These are phyloP conservation scores for Aspergillus funiculosus DNA, from an alignment of 495 filamentous ascomycete species.

Conservation along the genomic window DNA sequence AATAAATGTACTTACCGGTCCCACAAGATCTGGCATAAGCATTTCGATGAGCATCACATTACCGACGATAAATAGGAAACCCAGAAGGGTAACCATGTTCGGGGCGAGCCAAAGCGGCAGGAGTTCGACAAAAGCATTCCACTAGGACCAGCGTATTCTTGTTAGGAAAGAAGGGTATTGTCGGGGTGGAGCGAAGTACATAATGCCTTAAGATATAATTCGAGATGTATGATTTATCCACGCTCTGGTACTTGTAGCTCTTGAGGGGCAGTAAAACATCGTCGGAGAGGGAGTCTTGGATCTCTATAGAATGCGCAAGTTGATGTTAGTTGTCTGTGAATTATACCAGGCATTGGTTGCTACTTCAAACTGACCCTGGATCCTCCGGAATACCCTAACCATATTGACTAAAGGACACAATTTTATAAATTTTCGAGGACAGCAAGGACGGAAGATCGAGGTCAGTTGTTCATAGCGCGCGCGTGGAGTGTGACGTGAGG, in stretches of 20 bases:
- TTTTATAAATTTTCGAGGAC: conserved; percentile 2
- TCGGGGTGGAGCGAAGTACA: conserved; percentile 50
- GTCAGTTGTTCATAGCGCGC: conserved; percentile 21
- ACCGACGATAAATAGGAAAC: conserved; percentile 86
- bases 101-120: conserved; percentile 94
- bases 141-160: conserved; percentile 46
- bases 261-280: conserved; percentile 77
- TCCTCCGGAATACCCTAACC: conserved; percentile 35
- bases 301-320: conserved; percentile 27
- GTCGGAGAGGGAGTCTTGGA: conserved; percentile 60
- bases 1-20: conserved; percentile 59
- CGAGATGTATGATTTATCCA: conserved; percentile 95
- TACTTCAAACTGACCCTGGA: conserved; percentile 32
- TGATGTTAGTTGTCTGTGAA: conserved; percentile 18
- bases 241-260: conserved; percentile 91
- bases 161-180: conserved; percentile 5
- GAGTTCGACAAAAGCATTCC: conserved; percentile 93
- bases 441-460: conserved; percentile 2
- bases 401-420: conserved; percentile 23
- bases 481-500: conserved; percentile 6
- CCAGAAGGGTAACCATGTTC: conserved; percentile 93
- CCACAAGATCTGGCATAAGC: conserved; percentile 84
- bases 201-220: conserved; percentile 91
- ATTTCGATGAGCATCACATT: conserved; percentile 78
- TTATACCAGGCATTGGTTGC: no score